Percentiles rank a stretch among this genome's conserved stretches.
Conservation (phyloP, 345 rosid species). For the Ceriops decandra region DNA sequence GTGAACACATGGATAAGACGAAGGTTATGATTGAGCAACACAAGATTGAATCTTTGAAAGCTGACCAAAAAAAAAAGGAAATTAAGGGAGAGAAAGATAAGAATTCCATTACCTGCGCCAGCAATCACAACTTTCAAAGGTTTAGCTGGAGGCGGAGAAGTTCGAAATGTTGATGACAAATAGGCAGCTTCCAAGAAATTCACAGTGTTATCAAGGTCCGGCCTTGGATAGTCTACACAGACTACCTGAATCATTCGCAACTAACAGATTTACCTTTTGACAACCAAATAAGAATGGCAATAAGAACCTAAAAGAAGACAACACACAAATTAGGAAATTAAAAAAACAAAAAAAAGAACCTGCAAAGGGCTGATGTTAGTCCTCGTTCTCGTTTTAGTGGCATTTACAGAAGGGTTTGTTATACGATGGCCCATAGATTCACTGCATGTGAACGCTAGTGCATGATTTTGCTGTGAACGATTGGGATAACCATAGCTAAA, state of each 20-base stretch:
- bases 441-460: constrained; percentile 38
- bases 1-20: not conserved
- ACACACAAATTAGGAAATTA: not conserved
- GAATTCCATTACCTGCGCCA: constrained; percentile 63
- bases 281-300: not conserved
- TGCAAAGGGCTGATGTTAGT: constrained; percentile 38
- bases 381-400: constrained; percentile 31
- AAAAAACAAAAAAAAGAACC: constrained; percentile 31
- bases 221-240: constrained; percentile 82
- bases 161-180: constrained; percentile 64
- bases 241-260: constrained; percentile 44
- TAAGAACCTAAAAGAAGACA: not conserved
- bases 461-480: constrained; percentile 11
- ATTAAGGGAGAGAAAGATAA: not conserved
- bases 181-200: constrained; percentile 89
- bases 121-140: constrained; percentile 82
- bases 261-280: not conserved
- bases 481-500: constrained; percentile 2
- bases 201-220: constrained; percentile 67
- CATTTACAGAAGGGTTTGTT: constrained; percentile 32
- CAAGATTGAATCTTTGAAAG: too few relatives aligned
- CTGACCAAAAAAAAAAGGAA: not conserved
- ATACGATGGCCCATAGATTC: constrained; percentile 44
- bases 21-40: too few relatives aligned
- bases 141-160: constrained; percentile 59